phyloP scores from a whole-genome alignment of 2,329 filamentous ascomycete genomes.

The Ophidiomyces ophidiicola region DNA sequence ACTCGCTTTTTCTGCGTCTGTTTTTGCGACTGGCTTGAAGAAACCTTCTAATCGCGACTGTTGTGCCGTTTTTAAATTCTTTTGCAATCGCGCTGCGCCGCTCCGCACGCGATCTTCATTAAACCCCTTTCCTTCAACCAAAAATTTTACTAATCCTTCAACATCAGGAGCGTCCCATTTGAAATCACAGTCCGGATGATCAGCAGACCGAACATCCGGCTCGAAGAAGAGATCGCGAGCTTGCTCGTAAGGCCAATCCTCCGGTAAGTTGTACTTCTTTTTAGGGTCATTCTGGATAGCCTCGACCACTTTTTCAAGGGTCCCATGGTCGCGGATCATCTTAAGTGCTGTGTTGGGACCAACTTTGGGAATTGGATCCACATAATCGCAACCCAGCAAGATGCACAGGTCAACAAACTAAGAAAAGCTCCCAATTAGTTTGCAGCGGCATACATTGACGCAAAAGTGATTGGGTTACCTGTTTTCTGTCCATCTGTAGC shows the following conservation, averaged over 20 bases:
- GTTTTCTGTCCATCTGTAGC: conserved; percentile 71
- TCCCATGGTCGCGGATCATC: conserved; percentile 82
- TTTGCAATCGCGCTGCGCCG: conserved; percentile 65
- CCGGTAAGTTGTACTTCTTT: conserved; percentile 71
- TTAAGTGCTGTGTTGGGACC: conserved; percentile 86
- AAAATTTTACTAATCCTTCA: conserved; percentile 75
- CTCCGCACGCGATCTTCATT: conserved; percentile 83
- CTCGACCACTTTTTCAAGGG: conserved; percentile 76
- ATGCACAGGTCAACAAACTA: conserved; percentile 98
- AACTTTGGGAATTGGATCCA: conserved; percentile 90
- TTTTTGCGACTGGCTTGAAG: conserved; percentile 86
- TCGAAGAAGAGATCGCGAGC: conserved; percentile 84
- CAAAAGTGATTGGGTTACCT: conserved; percentile 42
- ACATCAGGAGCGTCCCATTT: conserved; percentile 94
- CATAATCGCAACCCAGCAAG: conserved; percentile 90
- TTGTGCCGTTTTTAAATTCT: conserved; percentile 82
- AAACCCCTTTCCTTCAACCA: conserved; percentile 92
- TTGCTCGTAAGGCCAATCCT: conserved; percentile 94
- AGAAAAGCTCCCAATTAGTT: conserved; percentile 1
- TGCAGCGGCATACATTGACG: neutral
- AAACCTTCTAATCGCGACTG: conserved; percentile 90
- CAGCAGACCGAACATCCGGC: conserved; percentile 73
- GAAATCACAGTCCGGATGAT: conserved; percentile 83
- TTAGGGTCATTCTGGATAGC: conserved; percentile 63
- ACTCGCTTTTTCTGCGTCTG: conserved; percentile 68